Percentiles rank a stretch among this genome's conserved stretches.
phyloP scores from a whole-genome alignment of 768 basidiomycete species.

The Pisolithus tinctorius region DNA sequence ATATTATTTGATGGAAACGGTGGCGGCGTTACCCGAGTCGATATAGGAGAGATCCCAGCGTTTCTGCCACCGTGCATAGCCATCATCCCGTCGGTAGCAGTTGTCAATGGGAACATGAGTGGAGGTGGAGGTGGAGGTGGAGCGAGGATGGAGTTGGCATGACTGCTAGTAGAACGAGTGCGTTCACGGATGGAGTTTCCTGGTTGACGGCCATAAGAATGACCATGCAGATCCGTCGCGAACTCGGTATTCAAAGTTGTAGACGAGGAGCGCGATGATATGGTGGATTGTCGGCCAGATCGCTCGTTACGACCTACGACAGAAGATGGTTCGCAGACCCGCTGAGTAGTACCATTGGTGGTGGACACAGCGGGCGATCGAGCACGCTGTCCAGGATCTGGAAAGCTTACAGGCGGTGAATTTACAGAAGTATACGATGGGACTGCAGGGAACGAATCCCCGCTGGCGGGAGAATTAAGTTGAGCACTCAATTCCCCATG shows the following conservation, averaged over 20 bases:
- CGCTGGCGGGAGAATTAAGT: background rate
- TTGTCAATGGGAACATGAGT: background rate
- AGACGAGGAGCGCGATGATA: background rate
- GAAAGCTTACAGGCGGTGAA: background rate
- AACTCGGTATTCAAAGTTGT: background rate
- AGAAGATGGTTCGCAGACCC: background rate
- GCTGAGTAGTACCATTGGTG: background rate
- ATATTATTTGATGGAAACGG: too few relatives aligned
- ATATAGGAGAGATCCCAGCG: too few relatives aligned
- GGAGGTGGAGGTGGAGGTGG: background rate
- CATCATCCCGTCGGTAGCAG: background rate
- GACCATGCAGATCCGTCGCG: background rate
- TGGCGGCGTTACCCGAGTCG: too few relatives aligned
- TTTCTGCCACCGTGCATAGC: background rate
- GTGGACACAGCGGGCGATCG: background rate
- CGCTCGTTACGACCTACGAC: background rate
- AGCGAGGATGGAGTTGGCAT: background rate
- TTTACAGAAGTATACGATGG: background rate
- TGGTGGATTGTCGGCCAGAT: background rate
- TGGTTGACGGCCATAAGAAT: background rate
- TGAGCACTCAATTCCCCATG: background rate
- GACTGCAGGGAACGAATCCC: too few relatives aligned
- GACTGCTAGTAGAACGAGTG: background rate
- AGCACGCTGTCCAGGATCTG: background rate
- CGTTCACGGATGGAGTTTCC: background rate